These are phyloP conservation scores for Hypericum perforatum DNA, from an alignment of 345 rosid species.

Conservation along the genomic window DNA sequence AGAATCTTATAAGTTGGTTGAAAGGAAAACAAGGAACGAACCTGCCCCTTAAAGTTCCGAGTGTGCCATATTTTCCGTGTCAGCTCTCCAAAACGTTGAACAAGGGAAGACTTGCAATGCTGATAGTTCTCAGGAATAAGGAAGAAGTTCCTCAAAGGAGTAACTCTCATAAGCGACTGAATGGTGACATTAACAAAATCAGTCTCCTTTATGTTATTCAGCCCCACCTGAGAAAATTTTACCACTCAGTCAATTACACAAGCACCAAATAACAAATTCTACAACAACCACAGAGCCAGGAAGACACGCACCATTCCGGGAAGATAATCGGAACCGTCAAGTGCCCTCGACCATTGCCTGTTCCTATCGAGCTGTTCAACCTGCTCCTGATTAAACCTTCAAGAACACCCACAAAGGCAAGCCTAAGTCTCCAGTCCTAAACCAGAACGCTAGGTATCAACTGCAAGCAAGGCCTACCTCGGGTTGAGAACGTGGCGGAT, in stretches of 20 bases:
- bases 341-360: conserved; percentile 95
- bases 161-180: conserved; percentile 89
- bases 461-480: conserved; percentile 33
- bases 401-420: conserved; percentile 10
- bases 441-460: not conserved
- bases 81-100: conserved; percentile 90
- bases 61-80: conserved; percentile 95
- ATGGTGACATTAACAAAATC: conserved; percentile 97
- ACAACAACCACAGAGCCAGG: too few relatives aligned
- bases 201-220: conserved; percentile 88
- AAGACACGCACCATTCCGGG: conserved; percentile 81
- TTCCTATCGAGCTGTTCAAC: conserved; percentile 77
- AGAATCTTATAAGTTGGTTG: conserved; percentile 5
- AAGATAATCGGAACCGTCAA: conserved; percentile 97
- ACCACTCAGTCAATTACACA: not conserved
- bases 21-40: conserved; percentile 17
- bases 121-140: conserved; percentile 87
- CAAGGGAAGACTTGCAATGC: conserved; percentile 71
- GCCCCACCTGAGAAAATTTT: conserved; percentile 66
- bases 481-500: conserved; percentile 90
- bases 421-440: not conserved
- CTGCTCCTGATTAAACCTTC: conserved; percentile 74
- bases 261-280: too few relatives aligned
- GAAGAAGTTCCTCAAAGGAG: conserved; percentile 82
- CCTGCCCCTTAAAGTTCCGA: conserved; percentile 97